A percentile compares a stretch with the other conserved stretches of the same genome.
Evolutionary conservation across 2,329 filamentous ascomycete genomes (phyloP).

Genomic region (Elsinoe arachidis): DNA sequence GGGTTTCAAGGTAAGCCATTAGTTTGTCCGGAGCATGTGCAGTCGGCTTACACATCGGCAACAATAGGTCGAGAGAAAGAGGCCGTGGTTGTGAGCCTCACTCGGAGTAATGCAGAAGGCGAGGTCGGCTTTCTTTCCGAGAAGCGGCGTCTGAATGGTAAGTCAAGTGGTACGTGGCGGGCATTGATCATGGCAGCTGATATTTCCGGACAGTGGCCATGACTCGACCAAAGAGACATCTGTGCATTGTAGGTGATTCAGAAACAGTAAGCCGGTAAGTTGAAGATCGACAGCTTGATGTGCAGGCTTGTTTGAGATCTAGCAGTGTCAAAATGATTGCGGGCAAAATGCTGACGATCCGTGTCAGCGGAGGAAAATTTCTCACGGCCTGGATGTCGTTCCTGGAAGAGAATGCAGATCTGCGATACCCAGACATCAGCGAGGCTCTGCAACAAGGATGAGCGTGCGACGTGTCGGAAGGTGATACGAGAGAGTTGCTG

Average conservation of each 20-base stretch:
- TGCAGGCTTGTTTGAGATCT: slow-evolving; percentile 7
- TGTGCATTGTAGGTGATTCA: slow-evolving; percentile 87
- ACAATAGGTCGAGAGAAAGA: slow-evolving; percentile 67
- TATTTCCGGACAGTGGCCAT: slow-evolving; percentile 65
- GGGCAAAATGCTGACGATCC: slow-evolving; percentile 11
- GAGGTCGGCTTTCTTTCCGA: slow-evolving; percentile 92
- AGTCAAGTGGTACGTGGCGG: slow-evolving; percentile 26
- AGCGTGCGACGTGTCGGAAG: slow-evolving; percentile 8
- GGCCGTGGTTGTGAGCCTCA: slow-evolving; percentile 85
- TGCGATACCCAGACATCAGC: slow-evolving; percentile 70
- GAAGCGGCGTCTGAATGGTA: slow-evolving; percentile 86
- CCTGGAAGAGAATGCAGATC: slow-evolving; percentile 79
- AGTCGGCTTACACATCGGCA: neutral
- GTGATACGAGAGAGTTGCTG: slow-evolving; percentile 5
- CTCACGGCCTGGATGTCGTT: slow-evolving; percentile 86
- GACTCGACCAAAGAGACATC: slow-evolving; percentile 84
- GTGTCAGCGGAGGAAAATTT: slow-evolving; percentile 67
- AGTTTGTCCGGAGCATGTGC: neutral
- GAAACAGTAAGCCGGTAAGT: slow-evolving; percentile 84
- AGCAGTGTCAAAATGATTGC: neutral
- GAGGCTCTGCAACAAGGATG: slow-evolving; percentile 29
- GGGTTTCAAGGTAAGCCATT: slow-evolving; percentile 68
- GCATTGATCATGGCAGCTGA: slow-evolving; percentile 10
- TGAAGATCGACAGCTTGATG: slow-evolving; percentile 8
- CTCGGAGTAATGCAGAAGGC: slow-evolving; percentile 75